phyloP scores from a whole-genome alignment of 768 basidiomycete genomes.

The Porphyrellus cyaneotinctus region DNA sequence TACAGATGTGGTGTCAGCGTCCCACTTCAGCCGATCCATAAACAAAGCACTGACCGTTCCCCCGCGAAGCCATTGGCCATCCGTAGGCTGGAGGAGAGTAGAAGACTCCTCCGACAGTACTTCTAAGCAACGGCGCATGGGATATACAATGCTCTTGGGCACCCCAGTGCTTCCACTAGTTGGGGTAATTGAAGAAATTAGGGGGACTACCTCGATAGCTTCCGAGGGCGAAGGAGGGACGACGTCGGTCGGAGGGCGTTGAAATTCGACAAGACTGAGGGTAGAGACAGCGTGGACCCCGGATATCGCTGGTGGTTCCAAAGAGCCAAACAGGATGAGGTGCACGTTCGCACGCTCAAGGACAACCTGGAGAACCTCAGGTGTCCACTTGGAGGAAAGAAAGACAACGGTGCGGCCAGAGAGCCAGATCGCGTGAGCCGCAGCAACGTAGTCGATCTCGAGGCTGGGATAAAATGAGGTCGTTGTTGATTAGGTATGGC shows the following conservation, averaged over 20 bases:
- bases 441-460: constrained; percentile 29
- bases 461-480: constrained; percentile 13
- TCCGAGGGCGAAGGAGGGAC: constrained; percentile 18
- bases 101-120: constrained; percentile 28
- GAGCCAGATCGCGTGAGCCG: constrained; percentile 30
- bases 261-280: constrained; percentile 10
- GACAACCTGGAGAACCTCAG: constrained; percentile 24
- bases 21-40: too few relatives aligned
- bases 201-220: constrained; percentile 18
- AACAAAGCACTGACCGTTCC: constrained; percentile 23
- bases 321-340: constrained; percentile 22
- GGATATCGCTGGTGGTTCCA: constrained; percentile 8
- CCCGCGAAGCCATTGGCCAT: constrained; percentile 32
- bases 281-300: constrained; percentile 19
- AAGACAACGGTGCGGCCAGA: constrained; percentile 24
- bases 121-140: constrained; percentile 25
- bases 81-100: constrained; percentile 23
- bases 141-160: constrained; percentile 31
- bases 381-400: constrained; percentile 30
- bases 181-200: constrained; percentile 26
- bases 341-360: constrained; percentile 21
- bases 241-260: constrained; percentile 5
- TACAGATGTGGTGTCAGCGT: not conserved
- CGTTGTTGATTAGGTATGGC: not conserved
- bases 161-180: constrained; percentile 32